These are phyloP conservation scores for Colletotrichum incanum DNA, from an alignment of 2,329 filamentous ascomycete genomes.

Conservation along the genomic window DNA sequence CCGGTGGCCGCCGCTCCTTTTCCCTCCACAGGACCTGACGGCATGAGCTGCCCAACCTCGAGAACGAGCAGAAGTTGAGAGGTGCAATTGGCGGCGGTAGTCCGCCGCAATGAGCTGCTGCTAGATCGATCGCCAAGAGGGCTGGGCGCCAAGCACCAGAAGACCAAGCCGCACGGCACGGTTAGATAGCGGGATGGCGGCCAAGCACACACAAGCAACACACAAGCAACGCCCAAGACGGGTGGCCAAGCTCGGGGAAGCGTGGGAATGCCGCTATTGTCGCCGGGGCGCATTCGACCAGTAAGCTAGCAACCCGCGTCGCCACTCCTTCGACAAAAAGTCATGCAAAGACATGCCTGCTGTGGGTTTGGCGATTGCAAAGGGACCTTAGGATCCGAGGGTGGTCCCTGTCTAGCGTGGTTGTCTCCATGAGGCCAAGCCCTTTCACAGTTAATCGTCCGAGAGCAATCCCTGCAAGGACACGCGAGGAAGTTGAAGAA, in stretches of 20 bases:
- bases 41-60: background rate
- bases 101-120: slow-evolving; percentile 15
- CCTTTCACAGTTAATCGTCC: slow-evolving; percentile 25
- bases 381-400: slow-evolving; percentile 33
- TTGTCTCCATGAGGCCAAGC: slow-evolving; percentile 11
- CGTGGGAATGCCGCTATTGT: background rate
- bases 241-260: slow-evolving; percentile 37
- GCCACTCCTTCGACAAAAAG: slow-evolving; percentile 28
- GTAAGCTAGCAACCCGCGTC: slow-evolving; percentile 2
- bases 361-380: slow-evolving; percentile 39
- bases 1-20: slow-evolving; percentile 11
- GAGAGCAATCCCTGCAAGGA: slow-evolving; percentile 23
- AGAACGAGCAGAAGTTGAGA: background rate
- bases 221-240: slow-evolving; percentile 36
- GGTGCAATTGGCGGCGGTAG: background rate
- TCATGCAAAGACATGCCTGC: slow-evolving; percentile 11
- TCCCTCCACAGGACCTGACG: slow-evolving; percentile 1
- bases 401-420: slow-evolving; percentile 30
- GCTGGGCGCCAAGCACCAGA: slow-evolving; percentile 33
- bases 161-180: slow-evolving; percentile 2
- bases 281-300: background rate
- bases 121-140: slow-evolving; percentile 37
- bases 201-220: slow-evolving; percentile 28
- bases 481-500: slow-evolving; percentile 16
- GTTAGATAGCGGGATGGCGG: slow-evolving; percentile 16